Evolutionary conservation across 2,329 filamentous ascomycete genomes (phyloP).

Genomic region (Colletotrichum magnum): DNA sequence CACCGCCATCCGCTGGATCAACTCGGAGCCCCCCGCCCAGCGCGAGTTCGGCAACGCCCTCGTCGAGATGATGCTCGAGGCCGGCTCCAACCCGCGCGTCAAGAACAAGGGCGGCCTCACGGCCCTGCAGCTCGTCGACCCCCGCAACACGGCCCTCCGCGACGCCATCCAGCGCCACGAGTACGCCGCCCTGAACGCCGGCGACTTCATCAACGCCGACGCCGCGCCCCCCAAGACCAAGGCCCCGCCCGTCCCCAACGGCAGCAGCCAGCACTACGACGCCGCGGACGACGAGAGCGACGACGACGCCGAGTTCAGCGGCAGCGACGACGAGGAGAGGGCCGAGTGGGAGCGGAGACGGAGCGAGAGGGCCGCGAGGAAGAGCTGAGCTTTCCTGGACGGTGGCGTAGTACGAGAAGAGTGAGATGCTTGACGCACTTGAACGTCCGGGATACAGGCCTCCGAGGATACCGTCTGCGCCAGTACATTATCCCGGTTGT

Average conservation of each 20-base stretch:
- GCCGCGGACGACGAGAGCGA: slow-evolving; percentile 50
- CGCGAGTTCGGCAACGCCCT: slow-evolving; percentile 76
- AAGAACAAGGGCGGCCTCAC: slow-evolving; percentile 82
- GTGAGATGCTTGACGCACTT: not conserved
- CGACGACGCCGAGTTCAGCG: slow-evolving; percentile 73
- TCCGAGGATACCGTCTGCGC: not conserved
- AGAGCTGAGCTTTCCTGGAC: slow-evolving; percentile 18
- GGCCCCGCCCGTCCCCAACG: slow-evolving; percentile 41
- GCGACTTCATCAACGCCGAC: slow-evolving; percentile 66
- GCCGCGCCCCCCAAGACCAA: slow-evolving; percentile 41
- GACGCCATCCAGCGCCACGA: slow-evolving; percentile 79
- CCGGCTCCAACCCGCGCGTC: slow-evolving; percentile 72
- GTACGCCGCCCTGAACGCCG: slow-evolving; percentile 71
- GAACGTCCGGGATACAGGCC: not conserved
- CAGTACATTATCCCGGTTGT: not conserved
- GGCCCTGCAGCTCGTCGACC: slow-evolving; percentile 80
- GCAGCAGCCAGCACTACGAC: slow-evolving; percentile 41
- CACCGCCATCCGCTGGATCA: slow-evolving; percentile 83
- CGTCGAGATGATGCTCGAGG: slow-evolving; percentile 86
- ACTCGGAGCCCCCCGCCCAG: slow-evolving; percentile 74
- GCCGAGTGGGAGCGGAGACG: slow-evolving; percentile 72
- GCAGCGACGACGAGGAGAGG: slow-evolving; percentile 75
- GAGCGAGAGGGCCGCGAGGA: slow-evolving; percentile 55
- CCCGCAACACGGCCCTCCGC: slow-evolving; percentile 73
- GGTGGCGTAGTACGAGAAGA: not conserved